phyloP scores from a whole-genome alignment of 345 rosid genomes.

The Noccaea bulbosa region DNA sequence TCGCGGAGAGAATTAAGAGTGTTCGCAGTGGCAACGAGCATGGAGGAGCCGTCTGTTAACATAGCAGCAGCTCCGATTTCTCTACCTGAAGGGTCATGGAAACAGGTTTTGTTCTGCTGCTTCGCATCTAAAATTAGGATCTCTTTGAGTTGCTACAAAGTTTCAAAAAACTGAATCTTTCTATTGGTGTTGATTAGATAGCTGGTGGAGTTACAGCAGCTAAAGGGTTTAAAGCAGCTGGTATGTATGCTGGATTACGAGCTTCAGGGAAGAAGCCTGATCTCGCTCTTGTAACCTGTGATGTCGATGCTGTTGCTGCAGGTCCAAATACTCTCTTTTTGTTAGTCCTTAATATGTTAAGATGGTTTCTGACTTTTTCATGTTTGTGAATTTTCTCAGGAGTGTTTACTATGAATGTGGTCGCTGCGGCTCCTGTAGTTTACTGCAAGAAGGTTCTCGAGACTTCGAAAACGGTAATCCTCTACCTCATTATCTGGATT shows the following conservation, averaged over 20 bases:
- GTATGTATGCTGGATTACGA: constrained; percentile 81
- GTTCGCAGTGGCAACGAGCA: constrained; percentile 40
- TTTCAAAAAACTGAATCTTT: background rate
- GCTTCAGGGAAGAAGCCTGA: constrained; percentile 90
- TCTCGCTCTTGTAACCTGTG: constrained; percentile 87
- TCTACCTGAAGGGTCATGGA: constrained; percentile 85
- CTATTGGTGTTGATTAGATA: constrained; percentile 50
- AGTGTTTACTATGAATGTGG: constrained; percentile 77
- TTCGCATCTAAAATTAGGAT: background rate
- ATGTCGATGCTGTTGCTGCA: constrained; percentile 81
- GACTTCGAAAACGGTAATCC: constrained; percentile 54
- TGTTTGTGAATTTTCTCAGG: constrained; percentile 49
- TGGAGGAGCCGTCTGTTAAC: constrained; percentile 56
- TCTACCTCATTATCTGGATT: background rate
- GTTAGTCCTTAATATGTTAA: background rate
- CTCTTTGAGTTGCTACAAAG: background rate
- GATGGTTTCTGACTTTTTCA: constrained; percentile 7
- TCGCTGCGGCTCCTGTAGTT: constrained; percentile 94
- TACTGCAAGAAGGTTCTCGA: constrained; percentile 73
- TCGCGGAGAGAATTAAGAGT: constrained; percentile 49
- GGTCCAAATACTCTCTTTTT: constrained; percentile 40
- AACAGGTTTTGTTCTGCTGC: constrained; percentile 52
- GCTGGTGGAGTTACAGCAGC: constrained; percentile 96
- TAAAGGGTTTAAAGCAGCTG: constrained; percentile 84
- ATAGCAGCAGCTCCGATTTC: constrained; percentile 87